phyloP scores from a whole-genome alignment of 768 basidiomycete species.

The Boletus sp. region DNA sequence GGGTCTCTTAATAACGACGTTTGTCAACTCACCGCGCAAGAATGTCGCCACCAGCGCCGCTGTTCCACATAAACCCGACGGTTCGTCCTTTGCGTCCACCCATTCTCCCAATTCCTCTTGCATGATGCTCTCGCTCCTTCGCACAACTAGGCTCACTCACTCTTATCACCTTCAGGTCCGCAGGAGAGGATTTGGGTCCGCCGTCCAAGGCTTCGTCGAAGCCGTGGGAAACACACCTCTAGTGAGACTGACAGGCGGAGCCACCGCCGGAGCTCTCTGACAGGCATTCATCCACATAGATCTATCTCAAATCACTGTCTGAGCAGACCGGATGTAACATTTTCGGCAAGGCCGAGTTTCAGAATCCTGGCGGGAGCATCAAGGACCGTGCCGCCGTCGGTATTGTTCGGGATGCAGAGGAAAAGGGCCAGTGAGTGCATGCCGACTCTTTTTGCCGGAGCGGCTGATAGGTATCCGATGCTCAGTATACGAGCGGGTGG shows the following conservation, averaged over 20 bases:
- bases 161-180: not conserved
- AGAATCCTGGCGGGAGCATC: constrained; percentile 96
- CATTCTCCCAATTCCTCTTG: not conserved
- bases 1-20: no score
- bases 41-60: constrained; percentile 16
- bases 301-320: constrained; percentile 77
- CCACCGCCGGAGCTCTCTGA: not conserved
- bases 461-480: not conserved
- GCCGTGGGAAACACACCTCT: constrained; percentile 93
- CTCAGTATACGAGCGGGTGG: constrained; percentile 84
- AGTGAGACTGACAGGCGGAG: constrained; percentile 40
- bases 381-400: constrained; percentile 97
- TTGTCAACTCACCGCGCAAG: not conserved
- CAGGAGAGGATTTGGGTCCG: constrained; percentile 38
- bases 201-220: constrained; percentile 77
- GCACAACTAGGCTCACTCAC: constrained; percentile 27
- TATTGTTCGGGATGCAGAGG: constrained; percentile 82
- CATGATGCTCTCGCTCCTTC: constrained; percentile 32
- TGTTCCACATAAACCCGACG: not conserved
- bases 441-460: not conserved
- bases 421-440: constrained; percentile 64
- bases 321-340: constrained; percentile 80
- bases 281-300: constrained; percentile 43
- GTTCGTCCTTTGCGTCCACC: not conserved
- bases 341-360: constrained; percentile 96